Base-by-base conservation (phyloP, 306 rosid species). In the Prunus armeniaca region DNA sequence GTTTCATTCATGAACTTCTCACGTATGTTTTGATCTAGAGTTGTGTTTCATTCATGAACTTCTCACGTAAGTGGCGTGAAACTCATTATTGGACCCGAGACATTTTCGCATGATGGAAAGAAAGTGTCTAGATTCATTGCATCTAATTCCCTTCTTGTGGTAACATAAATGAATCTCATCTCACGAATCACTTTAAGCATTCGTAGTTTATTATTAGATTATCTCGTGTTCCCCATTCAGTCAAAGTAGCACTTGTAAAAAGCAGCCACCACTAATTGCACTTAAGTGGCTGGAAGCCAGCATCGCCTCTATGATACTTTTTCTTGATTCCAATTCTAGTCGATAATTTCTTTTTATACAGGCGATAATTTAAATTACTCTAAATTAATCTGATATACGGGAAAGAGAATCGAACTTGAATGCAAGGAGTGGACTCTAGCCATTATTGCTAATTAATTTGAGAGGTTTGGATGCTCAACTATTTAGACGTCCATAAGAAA, bases 81-180 rank as follows among this genome's bases (percentile, higher is more conserved):
- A 57, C 63, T 57, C 63, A 57, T 57, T 4, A 57, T 20, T 57
- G 27, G 63, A 57, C 63, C 24, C 63, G 20, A 57, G 4, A 20
- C 28, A 57, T 57, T 57, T 56, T 22, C 6, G 28, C 15, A 57
- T 22, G 63, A 57, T 57, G 63, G 5, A 57, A 57, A 57, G 13
- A n/a, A 18, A 17, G 60, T 28, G 49, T 70, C 74, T 28, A 28
- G 47, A 52, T 70, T 51, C 74, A 70, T 28, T 51, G 74, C 27
- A 51, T 18, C 74, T 51, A 70, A 41, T 12, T 9, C 15, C 3
- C 46, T 17, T 67, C 17, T 25, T 11, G 43, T 66, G 27, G 69
- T 17, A 9, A 19, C 32, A 12, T 22, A 60, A 22, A 22, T 60
- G 18, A 24, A 11, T 22, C 64, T 58, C 24, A 22, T 20, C 17